phyloP scores from a whole-genome alignment of 225 moss, liverwort and hornwort genomes.

The Polytrichum commune region DNA sequence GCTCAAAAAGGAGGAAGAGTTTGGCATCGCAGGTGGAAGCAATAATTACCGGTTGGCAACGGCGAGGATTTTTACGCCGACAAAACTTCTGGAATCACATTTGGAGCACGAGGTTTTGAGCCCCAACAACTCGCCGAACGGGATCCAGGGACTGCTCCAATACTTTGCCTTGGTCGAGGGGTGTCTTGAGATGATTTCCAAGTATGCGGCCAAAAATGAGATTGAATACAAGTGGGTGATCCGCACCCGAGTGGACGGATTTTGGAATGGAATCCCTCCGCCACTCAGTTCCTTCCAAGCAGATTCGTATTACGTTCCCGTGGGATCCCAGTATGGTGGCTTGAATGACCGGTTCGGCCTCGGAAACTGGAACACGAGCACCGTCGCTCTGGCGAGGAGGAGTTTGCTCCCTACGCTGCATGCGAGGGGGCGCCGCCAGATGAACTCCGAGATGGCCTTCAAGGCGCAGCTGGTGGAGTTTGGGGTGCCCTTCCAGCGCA shows the following conservation, averaged over 20 bases:
- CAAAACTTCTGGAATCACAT: slow-evolving; percentile 12
- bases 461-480: slow-evolving; percentile 32
- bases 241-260: slow-evolving; percentile 58
- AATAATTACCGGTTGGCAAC: slow-evolving; percentile 26
- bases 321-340: slow-evolving; percentile 48
- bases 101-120: slow-evolving; percentile 21
- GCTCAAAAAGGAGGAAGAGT: neutral
- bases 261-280: slow-evolving; percentile 41
- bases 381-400: slow-evolving; percentile 33
- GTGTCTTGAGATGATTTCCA: slow-evolving; percentile 36
- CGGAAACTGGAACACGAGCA: slow-evolving; percentile 32
- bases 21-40: too few species aligned
- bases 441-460: slow-evolving; percentile 56
- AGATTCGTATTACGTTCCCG: slow-evolving; percentile 35
- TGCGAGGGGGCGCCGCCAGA: slow-evolving; percentile 6
- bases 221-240: slow-evolving; percentile 55
- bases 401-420: slow-evolving; percentile 34
- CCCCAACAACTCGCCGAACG: slow-evolving; percentile 28
- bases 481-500: slow-evolving; percentile 10
- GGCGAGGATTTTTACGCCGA: slow-evolving; percentile 29
- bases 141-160: slow-evolving; percentile 64
- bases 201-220: slow-evolving; percentile 25
- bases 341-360: slow-evolving; percentile 57
- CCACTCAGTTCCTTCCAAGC: slow-evolving; percentile 21
- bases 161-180: slow-evolving; percentile 70